These are phyloP conservation scores for Fusarium azukiicola DNA, from an alignment of 2,329 filamentous ascomycete species.

Conservation along the genomic window DNA sequence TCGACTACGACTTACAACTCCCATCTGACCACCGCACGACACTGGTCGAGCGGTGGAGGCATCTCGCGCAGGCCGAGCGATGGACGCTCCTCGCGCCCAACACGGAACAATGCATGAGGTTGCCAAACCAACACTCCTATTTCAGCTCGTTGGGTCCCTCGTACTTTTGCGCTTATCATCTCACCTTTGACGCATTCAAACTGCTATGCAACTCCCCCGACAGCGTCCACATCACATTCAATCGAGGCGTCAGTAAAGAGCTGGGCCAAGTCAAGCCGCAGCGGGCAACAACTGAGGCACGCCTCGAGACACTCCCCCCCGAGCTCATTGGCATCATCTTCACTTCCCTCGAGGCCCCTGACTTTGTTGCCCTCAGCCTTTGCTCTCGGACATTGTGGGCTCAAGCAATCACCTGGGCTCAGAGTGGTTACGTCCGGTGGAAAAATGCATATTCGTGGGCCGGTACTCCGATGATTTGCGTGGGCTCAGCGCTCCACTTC, in stretches of 20 bases:
- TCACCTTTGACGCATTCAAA: constrained; percentile 35
- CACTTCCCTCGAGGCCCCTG: neutral
- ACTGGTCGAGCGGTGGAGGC: no score
- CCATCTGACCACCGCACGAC: neutral
- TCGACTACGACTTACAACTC: neutral
- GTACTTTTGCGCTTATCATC: constrained; percentile 12
- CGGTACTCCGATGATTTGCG: constrained; percentile 27
- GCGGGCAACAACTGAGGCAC: neutral
- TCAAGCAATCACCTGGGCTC: neutral
- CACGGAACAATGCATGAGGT: constrained; percentile 1
- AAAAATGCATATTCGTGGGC: constrained; percentile 31
- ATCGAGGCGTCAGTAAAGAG: accelerated
- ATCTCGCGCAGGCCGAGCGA: constrained; percentile 4
- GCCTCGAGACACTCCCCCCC: constrained; percentile 20
- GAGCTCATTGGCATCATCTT: constrained; percentile 17
- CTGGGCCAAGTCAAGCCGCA: neutral
- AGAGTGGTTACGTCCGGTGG: neutral
- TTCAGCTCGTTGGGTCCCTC: neutral
- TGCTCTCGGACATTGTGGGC: constrained; percentile 29
- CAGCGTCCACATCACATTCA: accelerated
- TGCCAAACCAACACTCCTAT: neutral
- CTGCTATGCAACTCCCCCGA: constrained; percentile 14
- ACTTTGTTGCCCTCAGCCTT: constrained; percentile 12
- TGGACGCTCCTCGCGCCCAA: constrained; percentile 24
- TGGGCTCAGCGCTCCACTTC: neutral